A percentile compares a stretch with the other conserved stretches of the same genome.
These are phyloP conservation scores for Pulchroboletus neoregius DNA, from an alignment of 1,284 basidiomycete genomes.

Conservation along the genomic window DNA sequence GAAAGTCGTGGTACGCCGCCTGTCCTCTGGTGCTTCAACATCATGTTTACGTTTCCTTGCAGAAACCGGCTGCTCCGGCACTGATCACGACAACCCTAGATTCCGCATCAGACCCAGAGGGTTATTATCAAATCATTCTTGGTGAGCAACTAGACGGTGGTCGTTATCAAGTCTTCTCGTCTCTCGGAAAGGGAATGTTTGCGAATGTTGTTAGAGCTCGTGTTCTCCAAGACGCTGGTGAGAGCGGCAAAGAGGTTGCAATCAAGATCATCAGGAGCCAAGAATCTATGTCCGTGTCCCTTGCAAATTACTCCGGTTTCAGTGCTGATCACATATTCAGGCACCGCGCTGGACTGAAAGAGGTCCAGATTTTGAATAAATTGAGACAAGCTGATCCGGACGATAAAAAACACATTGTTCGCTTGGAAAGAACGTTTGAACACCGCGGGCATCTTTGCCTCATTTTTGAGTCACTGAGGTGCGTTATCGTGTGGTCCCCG, in stretches of 20 bases:
- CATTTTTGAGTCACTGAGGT: constrained; percentile 95
- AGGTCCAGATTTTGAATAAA: constrained; percentile 85
- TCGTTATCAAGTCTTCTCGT: constrained; percentile 92
- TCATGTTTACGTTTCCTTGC: constrained; percentile 14
- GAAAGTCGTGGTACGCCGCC: constrained; percentile 44
- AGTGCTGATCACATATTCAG: constrained; percentile 40
- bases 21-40: not conserved
- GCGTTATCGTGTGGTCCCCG: constrained; percentile 22
- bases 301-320: constrained; percentile 3
- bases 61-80: constrained; percentile 57
- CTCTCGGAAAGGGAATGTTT: constrained; percentile 98
- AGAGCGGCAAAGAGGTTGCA: constrained; percentile 81
- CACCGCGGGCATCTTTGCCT: constrained; percentile 95
- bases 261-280: constrained; percentile 97
- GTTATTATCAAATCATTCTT: constrained; percentile 92
- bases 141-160: constrained; percentile 94
- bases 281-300: constrained; percentile 83
- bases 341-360: constrained; percentile 94
- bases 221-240: constrained; percentile 68
- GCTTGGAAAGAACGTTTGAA: constrained; percentile 91
- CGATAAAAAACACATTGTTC: constrained; percentile 94
- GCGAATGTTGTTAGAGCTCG: constrained; percentile 92
- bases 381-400: constrained; percentile 88
- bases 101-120: constrained; percentile 83
- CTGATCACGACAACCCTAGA: constrained; percentile 69